Evolutionary conservation across 2,329 filamentous ascomycete genomes (phyloP), one percentile per base, ranked within the genome.

Genomic region (Ramularia collo-cygni): DNA sequence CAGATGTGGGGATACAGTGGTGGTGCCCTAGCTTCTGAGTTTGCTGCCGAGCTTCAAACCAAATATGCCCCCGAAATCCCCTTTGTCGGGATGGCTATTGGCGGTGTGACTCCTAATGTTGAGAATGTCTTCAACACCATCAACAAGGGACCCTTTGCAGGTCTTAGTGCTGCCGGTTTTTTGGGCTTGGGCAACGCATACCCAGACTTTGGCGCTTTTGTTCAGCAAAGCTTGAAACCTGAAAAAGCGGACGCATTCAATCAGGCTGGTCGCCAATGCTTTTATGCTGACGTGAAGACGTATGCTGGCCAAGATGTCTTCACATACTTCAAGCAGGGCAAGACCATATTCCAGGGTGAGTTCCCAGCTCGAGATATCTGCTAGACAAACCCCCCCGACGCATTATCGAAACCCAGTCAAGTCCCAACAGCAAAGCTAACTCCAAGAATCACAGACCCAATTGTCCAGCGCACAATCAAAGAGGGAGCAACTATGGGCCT

Each of bases 1-100:
- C 54, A 65, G 0, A 40, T 47, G 32, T 76, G 71, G 71, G 75
- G 75, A 0, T 77, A 76, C 49, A 74, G 69, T 1, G 75, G 75
- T 4, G 74, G 74, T 5, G 65, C 66, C 2, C 44, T 76, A n/a
- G 71, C 72, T 0, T 67, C 59, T 2, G 70, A 69, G 24, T 72
- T 66, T 61, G 57, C 56, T 7, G 46, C 49, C 8, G 54, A 57
- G 35, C 46, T 59, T 8, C 46, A 54, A 27, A 30, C 47, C 2
- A 33, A 37, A 7, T 60, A 60, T 29, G 57, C 57, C 4, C 49
- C 55, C 3, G 57, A 59, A 26, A 40, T 60, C 21, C 28, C 46
- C 4, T 54, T 61, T 33, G 44, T 44, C 4, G 61, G 59, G 14
- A 45, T 53, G 4, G 59, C 59, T 2, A 35, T 58, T 2, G 60